phyloP scores from a whole-genome alignment of 345 rosid genomes.

The Firmiana major region DNA sequence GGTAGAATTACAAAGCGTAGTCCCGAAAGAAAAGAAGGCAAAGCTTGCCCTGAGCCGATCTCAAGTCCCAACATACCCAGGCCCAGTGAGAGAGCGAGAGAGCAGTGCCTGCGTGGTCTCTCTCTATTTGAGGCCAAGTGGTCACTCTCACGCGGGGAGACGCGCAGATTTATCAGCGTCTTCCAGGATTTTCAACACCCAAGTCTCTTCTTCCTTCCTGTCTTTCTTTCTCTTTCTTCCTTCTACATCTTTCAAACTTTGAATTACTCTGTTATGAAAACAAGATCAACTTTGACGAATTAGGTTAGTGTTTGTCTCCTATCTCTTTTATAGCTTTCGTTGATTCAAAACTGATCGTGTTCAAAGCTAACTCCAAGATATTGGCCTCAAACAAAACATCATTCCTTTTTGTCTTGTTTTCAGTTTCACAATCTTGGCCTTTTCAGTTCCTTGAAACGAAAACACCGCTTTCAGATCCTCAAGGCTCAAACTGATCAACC shows the following conservation, averaged over 20 bases:
- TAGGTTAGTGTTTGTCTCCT: not conserved
- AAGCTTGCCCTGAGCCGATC: not conserved
- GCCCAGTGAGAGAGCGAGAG: not conserved
- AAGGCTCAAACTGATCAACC: not conserved
- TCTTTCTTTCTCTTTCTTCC: not conserved
- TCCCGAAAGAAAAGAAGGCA: not conserved
- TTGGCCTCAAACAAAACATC: not conserved
- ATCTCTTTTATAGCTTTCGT: not conserved
- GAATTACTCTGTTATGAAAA: not conserved
- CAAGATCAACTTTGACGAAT: not conserved
- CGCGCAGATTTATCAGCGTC: not conserved
- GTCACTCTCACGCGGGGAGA: slow-evolving; percentile 38
- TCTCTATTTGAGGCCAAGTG: slow-evolving; percentile 17
- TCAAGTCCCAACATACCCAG: not conserved
- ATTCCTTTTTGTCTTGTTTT: slow-evolving; percentile 16
- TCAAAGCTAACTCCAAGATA: not conserved
- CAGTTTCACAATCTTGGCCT: not conserved
- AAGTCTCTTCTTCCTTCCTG: too few relatives aligned
- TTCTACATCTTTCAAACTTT: not conserved
- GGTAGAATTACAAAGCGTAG: too few relatives aligned
- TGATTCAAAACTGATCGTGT: not conserved
- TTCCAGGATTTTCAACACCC: not conserved
- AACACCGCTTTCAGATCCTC: slow-evolving; percentile 7
- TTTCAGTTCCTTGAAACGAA: not conserved
- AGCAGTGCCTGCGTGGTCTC: not conserved